A percentile compares a stretch with the other conserved stretches of the same genome.
phyloP scores from a whole-genome alignment of 768 basidiomycete genomes.

The Suillus placidus region DNA sequence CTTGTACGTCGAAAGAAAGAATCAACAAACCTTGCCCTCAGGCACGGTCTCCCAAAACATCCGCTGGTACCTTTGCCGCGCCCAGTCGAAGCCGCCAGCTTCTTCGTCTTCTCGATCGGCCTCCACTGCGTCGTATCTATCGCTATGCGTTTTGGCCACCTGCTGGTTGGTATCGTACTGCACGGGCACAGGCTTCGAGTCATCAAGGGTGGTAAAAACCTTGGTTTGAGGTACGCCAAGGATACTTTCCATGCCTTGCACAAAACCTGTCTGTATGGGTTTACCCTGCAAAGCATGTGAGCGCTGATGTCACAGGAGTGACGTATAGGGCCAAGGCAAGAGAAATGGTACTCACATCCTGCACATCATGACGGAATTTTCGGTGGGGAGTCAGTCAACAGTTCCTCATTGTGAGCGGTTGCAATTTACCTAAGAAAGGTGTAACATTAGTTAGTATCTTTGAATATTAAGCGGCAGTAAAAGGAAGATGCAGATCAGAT shows the following conservation, averaged over 20 bases:
- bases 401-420: neutral
- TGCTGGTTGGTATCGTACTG: slow-evolving; percentile 14
- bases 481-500: slow-evolving; percentile 22
- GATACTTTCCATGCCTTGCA: slow-evolving; percentile 76
- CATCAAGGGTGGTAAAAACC: slow-evolving; percentile 11
- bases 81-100: slow-evolving; percentile 51
- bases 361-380: neutral
- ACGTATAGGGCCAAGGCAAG: slow-evolving; percentile 49
- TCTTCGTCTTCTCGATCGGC: slow-evolving; percentile 65
- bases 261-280: slow-evolving; percentile 78
- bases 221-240: slow-evolving; percentile 54
- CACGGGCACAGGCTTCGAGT: slow-evolving; percentile 5
- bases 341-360: slow-evolving; percentile 43
- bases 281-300: slow-evolving; percentile 47
- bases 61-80: slow-evolving; percentile 67
- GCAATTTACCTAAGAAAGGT: slow-evolving; percentile 10
- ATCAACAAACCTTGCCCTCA: slow-evolving; percentile 61
- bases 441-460: slow-evolving; percentile 1
- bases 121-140: slow-evolving; percentile 52
- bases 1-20: neutral
- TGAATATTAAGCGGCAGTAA: neutral
- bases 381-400: neutral
- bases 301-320: slow-evolving; percentile 11
- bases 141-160: slow-evolving; percentile 2
- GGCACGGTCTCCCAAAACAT: slow-evolving; percentile 79